phyloP scores from a whole-genome alignment of 164 flowering plant genomes.

The Magnolia sinica region DNA sequence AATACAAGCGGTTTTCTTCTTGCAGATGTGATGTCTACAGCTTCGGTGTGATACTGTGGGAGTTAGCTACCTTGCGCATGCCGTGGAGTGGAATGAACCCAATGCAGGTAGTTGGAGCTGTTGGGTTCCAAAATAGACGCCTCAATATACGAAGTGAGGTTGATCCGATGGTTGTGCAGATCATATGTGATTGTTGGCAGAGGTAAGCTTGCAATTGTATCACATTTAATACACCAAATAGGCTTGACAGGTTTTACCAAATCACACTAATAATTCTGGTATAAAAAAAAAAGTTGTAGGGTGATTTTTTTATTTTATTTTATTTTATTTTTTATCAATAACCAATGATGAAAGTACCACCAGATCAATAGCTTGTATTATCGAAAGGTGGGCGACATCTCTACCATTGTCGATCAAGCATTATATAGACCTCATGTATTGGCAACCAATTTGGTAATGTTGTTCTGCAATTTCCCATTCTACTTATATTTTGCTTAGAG shows the following conservation, averaged over 20 bases:
- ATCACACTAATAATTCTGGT: background rate
- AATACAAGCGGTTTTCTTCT: constrained; percentile 3
- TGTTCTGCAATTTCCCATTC: too few species aligned
- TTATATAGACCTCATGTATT: too few species aligned
- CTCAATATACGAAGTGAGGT: constrained; percentile 78
- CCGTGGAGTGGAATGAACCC: constrained; percentile 97
- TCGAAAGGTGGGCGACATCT: too few species aligned
- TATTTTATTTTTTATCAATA: too few species aligned
- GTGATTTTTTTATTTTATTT: background rate
- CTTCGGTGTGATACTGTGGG: constrained; percentile 97
- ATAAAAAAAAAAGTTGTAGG: too few species aligned
- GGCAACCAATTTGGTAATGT: too few species aligned
- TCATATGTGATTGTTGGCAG: constrained; percentile 87
- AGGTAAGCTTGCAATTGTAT: constrained; percentile 37
- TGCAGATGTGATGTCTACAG: constrained; percentile 93
- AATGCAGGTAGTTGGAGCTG: constrained; percentile 99
- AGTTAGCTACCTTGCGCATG: constrained; percentile 63
- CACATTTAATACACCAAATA: background rate
- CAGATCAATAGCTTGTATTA: too few species aligned
- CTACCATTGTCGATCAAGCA: too few species aligned
- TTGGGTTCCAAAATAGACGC: constrained; percentile 87
- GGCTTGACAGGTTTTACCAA: background rate
- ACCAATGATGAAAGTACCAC: too few species aligned
- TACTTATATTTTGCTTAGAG: too few species aligned
- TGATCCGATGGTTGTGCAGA: constrained; percentile 70